These are phyloP conservation scores for Fusarium duplospermum DNA, from an alignment of 2,329 filamentous ascomycete genomes.

Conservation along the genomic window DNA sequence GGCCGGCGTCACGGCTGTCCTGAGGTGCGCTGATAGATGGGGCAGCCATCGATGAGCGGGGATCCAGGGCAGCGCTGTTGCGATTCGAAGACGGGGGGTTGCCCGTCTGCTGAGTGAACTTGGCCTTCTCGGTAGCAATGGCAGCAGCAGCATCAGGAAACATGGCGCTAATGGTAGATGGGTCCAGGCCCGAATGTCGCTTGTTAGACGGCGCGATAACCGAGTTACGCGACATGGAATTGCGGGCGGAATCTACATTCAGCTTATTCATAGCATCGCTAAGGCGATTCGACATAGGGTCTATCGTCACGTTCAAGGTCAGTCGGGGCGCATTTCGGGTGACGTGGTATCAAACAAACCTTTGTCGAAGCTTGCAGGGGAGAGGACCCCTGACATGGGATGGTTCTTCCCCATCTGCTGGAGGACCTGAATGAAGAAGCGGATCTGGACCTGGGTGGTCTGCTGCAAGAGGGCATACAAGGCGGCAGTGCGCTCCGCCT, in stretches of 20 bases:
- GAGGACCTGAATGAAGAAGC: slow-evolving; percentile 98
- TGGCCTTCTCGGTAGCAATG: slow-evolving; percentile 98
- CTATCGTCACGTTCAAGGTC: slow-evolving; percentile 59
- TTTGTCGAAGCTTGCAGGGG: slow-evolving; percentile 96
- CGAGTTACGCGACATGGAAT: slow-evolving; percentile 85
- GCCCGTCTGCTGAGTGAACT: slow-evolving; percentile 95
- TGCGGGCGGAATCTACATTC: slow-evolving; percentile 86
- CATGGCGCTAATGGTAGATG: slow-evolving; percentile 96
- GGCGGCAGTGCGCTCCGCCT: slow-evolving; percentile 94
- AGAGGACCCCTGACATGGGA: slow-evolving; percentile 95
- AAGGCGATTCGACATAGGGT: slow-evolving; percentile 95
- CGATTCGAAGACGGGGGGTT: slow-evolving; percentile 90
- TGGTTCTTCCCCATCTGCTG: slow-evolving; percentile 99
- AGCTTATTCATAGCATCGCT: slow-evolving; percentile 98
- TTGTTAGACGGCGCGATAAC: slow-evolving; percentile 83
- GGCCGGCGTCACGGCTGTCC: slow-evolving; percentile 47
- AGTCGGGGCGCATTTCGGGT: not conserved
- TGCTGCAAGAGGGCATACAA: slow-evolving; percentile 96
- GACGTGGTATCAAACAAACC: slow-evolving; percentile 63
- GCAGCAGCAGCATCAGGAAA: slow-evolving; percentile 98
- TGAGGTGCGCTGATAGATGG: slow-evolving; percentile 76
- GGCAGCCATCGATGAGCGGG: slow-evolving; percentile 78
- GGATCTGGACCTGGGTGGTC: slow-evolving; percentile 98
- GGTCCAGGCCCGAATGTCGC: slow-evolving; percentile 93
- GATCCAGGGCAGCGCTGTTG: slow-evolving; percentile 85